phyloP scores from a whole-genome alignment of 2,329 filamentous ascomycete species.

The Beauveria scarabaeidicola region DNA sequence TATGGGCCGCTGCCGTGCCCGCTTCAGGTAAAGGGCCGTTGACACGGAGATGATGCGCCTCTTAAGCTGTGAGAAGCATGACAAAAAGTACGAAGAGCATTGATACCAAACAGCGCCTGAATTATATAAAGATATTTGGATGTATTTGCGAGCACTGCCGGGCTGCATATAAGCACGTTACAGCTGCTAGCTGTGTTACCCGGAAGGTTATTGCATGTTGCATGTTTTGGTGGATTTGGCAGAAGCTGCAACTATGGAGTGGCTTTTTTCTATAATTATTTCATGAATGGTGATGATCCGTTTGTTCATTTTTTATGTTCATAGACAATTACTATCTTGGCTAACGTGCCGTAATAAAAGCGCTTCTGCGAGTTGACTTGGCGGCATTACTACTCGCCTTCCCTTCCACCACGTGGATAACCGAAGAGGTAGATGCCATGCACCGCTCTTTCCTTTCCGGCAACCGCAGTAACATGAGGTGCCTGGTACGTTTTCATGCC shows the following conservation, averaged over 20 bases:
- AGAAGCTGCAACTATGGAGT: slow-evolving; percentile 4
- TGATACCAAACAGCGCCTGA: slow-evolving; percentile 11
- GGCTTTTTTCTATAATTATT: slow-evolving; percentile 6
- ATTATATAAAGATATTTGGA: slow-evolving; percentile 1
- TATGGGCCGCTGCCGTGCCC: slow-evolving; percentile 91
- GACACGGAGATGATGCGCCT: background rate
- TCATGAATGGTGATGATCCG: slow-evolving; percentile 6
- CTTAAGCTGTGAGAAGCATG: background rate
- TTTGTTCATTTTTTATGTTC: slow-evolving; percentile 3
- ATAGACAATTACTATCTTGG: slow-evolving; percentile 9
- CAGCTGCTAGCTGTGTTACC: background rate
- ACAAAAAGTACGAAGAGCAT: slow-evolving; percentile 6
- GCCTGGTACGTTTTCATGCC: background rate
- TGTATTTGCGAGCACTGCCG: background rate
- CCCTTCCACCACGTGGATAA: background rate
- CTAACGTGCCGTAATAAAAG: background rate
- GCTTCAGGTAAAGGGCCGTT: slow-evolving; percentile 54
- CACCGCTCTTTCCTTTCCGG: background rate
- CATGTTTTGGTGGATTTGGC: slow-evolving; percentile 5
- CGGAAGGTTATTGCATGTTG: slow-evolving; percentile 3
- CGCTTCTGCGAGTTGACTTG: too few relatives aligned
- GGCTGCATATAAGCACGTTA: background rate
- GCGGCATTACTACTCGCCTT: background rate
- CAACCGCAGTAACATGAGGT: background rate
- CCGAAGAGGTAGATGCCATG: background rate